Conservation (phyloP, 768 basidiomycete genomes). For the Mrakia frigida region DNA sequence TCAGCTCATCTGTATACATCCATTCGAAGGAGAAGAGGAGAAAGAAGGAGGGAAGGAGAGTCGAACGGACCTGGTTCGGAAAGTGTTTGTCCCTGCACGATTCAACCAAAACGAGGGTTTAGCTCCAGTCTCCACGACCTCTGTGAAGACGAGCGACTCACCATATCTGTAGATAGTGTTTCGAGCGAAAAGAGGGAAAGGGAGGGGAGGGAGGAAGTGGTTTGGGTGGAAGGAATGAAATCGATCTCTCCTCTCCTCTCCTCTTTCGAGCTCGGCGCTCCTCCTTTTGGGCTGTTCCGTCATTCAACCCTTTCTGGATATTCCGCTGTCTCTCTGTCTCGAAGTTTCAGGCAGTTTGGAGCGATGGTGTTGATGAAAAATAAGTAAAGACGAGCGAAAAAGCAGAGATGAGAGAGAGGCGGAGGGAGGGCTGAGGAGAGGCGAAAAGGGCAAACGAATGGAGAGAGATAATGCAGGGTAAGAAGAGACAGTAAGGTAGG, state of each 20-base stretch:
- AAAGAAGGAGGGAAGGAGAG: neutral
- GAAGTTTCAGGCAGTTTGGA: no score
- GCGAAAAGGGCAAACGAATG: neutral
- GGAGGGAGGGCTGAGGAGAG: neutral
- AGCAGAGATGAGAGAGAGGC: neutral
- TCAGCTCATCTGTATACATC: neutral
- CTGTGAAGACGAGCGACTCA: neutral
- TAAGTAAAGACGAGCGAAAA: neutral
- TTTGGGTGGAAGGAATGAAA: neutral
- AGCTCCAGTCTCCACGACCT: no score
- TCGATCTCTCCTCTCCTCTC: no score
- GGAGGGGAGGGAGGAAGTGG: neutral
- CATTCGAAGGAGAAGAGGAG: conserved; percentile 31
- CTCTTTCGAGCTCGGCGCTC: no score
- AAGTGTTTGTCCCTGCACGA: conserved; percentile 71
- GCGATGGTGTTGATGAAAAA: neutral
- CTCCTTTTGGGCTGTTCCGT: no score
- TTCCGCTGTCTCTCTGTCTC: no score
- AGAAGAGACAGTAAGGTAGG: neutral
- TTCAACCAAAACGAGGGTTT: no score
- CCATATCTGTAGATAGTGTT: neutral
- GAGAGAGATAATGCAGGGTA: neutral
- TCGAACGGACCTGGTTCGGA: conserved; percentile 63
- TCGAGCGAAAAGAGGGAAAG: neutral
- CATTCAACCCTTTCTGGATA: no score